A percentile compares a stretch with the other conserved stretches of the same genome.
Evolutionary conservation across 2,329 filamentous ascomycete genomes (phyloP).

Genomic region (Beauveria sp.): DNA sequence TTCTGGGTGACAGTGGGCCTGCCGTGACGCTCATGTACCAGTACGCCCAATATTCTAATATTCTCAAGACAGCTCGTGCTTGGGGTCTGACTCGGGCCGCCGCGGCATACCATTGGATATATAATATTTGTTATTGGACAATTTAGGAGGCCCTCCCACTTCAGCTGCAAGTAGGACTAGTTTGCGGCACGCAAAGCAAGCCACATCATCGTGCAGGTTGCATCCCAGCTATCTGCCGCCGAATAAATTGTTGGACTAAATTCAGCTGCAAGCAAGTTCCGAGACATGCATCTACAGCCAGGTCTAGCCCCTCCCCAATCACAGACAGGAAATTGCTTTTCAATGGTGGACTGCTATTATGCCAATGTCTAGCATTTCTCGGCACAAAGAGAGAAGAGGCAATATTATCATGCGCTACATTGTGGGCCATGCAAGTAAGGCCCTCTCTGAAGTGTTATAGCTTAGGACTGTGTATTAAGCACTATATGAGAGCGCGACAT

Average conservation of each 20-base stretch:
- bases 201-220: neutral
- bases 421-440: neutral
- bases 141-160: neutral
- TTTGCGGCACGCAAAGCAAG: too few relatives aligned
- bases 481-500: neutral
- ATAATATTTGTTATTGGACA: neutral
- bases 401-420: neutral
- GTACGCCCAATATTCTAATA: neutral
- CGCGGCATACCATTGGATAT: neutral
- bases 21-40: neutral
- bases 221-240: neutral
- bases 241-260: neutral
- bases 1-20: neutral
- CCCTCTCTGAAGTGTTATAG: neutral
- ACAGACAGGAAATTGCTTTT: neutral
- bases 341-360: too few relatives aligned
- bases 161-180: neutral
- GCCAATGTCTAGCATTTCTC: neutral
- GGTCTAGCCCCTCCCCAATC: neutral
- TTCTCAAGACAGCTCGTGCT: neutral
- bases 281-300: neutral
- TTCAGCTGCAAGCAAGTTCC: constrained; percentile 1
- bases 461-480: neutral
- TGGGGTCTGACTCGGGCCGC: neutral
- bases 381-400: neutral